phyloP scores from a whole-genome alignment of 768 basidiomycete genomes.

The Mycena sanguinolenta region DNA sequence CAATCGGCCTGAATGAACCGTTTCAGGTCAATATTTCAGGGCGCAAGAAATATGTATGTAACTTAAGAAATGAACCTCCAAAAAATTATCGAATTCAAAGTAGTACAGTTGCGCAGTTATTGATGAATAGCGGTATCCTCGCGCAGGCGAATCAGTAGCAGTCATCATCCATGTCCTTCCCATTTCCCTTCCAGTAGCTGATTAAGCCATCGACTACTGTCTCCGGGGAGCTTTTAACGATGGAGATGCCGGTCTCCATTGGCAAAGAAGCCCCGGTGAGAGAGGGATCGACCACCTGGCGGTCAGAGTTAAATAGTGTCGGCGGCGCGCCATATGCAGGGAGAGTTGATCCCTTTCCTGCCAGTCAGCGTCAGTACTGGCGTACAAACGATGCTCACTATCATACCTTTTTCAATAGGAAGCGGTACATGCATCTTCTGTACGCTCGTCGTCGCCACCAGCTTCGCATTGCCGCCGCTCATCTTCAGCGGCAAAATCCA shows the following conservation, averaged over 20 bases:
- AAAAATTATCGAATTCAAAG: too few relatives aligned
- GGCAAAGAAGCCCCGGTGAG: slow-evolving; percentile 11
- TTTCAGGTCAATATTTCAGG: too few relatives aligned
- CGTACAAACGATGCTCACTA: background rate
- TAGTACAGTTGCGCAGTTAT: too few relatives aligned
- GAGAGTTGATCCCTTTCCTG: slow-evolving; percentile 29
- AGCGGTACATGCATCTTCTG: slow-evolving; percentile 12
- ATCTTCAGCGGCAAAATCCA: slow-evolving; percentile 13
- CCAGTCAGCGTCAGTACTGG: background rate
- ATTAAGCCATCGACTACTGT: slow-evolving; percentile 15
- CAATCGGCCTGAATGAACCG: too few relatives aligned
- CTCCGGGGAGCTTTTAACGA: slow-evolving; percentile 18
- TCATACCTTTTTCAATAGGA: slow-evolving; percentile 9
- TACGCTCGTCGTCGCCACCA: slow-evolving; percentile 19
- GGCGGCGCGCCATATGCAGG: slow-evolving; percentile 25
- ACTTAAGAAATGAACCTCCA: too few relatives aligned
- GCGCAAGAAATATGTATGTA: too few relatives aligned
- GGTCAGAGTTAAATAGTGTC: slow-evolving; percentile 17
- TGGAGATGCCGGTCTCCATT: slow-evolving; percentile 5
- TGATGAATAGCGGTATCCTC: too few relatives aligned
- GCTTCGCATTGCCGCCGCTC: slow-evolving; percentile 7
- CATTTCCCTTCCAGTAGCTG: slow-evolving; percentile 30
- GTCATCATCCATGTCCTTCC: slow-evolving; percentile 29
- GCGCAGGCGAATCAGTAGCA: background rate
- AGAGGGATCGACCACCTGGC: slow-evolving; percentile 20